phyloP scores from a whole-genome alignment of 2,329 filamentous ascomycete species.

The Trichophyton mentagrophytes region DNA sequence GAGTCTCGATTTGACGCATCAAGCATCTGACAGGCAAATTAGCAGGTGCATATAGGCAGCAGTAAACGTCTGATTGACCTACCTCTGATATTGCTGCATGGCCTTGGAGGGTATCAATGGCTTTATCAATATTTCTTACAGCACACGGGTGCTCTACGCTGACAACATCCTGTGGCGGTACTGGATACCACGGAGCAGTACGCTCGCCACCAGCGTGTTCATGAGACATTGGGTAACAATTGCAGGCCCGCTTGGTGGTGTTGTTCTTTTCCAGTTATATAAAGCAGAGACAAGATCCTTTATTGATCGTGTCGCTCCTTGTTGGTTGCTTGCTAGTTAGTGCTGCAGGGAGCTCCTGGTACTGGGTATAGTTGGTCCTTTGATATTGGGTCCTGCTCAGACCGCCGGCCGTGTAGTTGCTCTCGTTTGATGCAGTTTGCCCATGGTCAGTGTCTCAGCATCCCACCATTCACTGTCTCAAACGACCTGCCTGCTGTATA shows the following conservation, averaged over 20 bases:
- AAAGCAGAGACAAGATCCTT: not conserved
- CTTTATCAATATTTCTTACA: conserved; percentile 51
- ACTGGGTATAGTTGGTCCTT: not conserved
- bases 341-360: not conserved
- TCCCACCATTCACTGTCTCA: not conserved
- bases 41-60: not conserved
- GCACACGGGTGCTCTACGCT: conserved; percentile 56
- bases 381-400: not conserved
- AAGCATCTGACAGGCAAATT: conserved; percentile 29
- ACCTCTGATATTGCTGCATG: conserved; percentile 43
- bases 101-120: conserved; percentile 50
- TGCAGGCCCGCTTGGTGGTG: not conserved
- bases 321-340: not conserved
- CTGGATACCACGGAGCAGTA: conserved; percentile 37
- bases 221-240: not conserved
- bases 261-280: not conserved
- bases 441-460: not conserved
- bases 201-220: not conserved
- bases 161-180: conserved; percentile 43
- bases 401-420: not conserved
- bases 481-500: not conserved
- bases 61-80: conserved; percentile 28
- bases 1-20: conserved; percentile 35
- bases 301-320: not conserved
- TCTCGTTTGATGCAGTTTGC: not conserved